A percentile compares a stretch with the other conserved stretches of the same genome.
Conservation (phyloP, 306 rosid genomes). For the Trifolium subterraneum region DNA sequence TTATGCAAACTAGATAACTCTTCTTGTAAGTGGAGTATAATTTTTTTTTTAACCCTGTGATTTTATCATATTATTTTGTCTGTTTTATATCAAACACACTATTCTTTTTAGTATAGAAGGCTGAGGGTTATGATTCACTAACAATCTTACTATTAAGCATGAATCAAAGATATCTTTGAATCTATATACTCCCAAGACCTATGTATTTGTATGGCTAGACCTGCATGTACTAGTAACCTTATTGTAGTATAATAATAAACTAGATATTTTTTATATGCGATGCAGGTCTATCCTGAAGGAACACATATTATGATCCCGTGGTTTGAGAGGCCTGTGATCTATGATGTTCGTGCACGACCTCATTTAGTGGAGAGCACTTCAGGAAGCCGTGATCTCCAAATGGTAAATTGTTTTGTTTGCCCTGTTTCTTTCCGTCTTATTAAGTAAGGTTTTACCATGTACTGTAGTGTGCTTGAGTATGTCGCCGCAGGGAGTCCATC, state of each 20-base stretch:
- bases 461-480: not conserved
- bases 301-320: constrained; percentile 47
- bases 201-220: not conserved
- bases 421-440: not conserved
- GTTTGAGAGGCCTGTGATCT: constrained; percentile 55
- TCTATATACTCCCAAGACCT: not conserved
- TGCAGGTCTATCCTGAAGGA: constrained; percentile 57
- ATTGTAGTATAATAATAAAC: constrained; percentile 7
- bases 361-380: constrained; percentile 54
- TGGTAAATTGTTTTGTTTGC: constrained; percentile 34
- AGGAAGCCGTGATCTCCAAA: constrained; percentile 53
- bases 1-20: not conserved
- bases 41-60: not conserved
- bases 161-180: not conserved
- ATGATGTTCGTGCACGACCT: constrained; percentile 52
- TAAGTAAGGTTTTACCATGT: not conserved
- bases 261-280: not conserved
- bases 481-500: constrained; percentile 28
- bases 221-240: not conserved
- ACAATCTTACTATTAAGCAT: constrained; percentile 11
- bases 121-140: constrained; percentile 18
- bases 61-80: not conserved
- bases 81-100: not conserved
- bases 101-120: not conserved
- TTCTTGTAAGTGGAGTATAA: not conserved